These are phyloP conservation scores for Hymenotorrendiella dingleyae DNA, from an alignment of 2,329 filamentous ascomycete genomes.

Conservation along the genomic window DNA sequence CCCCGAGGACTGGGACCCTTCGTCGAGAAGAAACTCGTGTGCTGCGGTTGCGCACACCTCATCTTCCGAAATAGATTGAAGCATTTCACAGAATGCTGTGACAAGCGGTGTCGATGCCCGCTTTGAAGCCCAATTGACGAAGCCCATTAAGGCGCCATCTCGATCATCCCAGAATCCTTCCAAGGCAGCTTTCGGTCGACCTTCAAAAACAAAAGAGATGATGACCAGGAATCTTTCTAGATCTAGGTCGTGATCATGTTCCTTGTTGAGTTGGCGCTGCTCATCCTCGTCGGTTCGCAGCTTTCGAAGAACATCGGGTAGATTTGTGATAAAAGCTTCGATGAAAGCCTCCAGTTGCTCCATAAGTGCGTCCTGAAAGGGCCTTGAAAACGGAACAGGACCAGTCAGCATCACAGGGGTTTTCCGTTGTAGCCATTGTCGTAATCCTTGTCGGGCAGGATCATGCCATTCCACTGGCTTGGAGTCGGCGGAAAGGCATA, in stretches of 20 bases:
- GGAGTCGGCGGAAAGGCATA: conserved; percentile 77
- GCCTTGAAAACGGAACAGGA: conserved; percentile 59
- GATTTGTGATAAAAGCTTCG: conserved; percentile 89
- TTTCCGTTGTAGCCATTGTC: conserved; percentile 77
- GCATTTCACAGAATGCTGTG: conserved; percentile 93
- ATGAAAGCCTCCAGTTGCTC: conserved; percentile 80
- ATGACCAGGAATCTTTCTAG: conserved; percentile 88
- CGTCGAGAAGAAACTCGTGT: conserved; percentile 85
- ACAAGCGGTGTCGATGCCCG: conserved; percentile 93
- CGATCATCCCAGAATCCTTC: conserved; percentile 82
- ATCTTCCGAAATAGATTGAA: conserved; percentile 80
- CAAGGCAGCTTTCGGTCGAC: conserved; percentile 74
- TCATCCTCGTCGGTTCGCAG: conserved; percentile 87
- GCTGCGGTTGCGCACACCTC: conserved; percentile 77
- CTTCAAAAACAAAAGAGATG: conserved; percentile 86
- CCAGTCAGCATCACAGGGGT: conserved; percentile 65
- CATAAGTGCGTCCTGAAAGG: conserved; percentile 70
- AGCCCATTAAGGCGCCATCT: conserved; percentile 89
- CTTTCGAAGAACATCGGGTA: conserved; percentile 84
- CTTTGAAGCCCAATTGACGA: conserved; percentile 94
- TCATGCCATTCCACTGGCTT: conserved; percentile 82
- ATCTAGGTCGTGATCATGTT: conserved; percentile 62
- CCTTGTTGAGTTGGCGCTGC: conserved; percentile 63
- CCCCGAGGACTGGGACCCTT: conserved; percentile 65
- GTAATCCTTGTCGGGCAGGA: conserved; percentile 74